phyloP scores from a whole-genome alignment of 2,329 filamentous ascomycete species.

The Diaporthe sp. region DNA sequence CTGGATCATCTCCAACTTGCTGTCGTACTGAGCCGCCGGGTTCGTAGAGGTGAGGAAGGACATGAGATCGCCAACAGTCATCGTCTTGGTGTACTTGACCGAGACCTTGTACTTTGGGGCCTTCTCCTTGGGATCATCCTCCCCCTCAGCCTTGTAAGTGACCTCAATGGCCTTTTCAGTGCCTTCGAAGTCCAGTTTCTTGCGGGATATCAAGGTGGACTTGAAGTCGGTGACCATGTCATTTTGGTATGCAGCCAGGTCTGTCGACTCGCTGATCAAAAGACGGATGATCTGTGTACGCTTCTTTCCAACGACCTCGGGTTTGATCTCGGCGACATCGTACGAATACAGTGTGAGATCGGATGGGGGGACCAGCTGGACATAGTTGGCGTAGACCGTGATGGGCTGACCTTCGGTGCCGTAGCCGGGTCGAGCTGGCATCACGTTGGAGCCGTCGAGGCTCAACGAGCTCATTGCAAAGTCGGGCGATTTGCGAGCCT shows the following conservation, averaged over 20 bases:
- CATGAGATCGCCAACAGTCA: constrained; percentile 46
- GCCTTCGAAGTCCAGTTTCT: constrained; percentile 42
- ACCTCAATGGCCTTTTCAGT: constrained; percentile 33
- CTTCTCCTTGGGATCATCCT: constrained; percentile 46
- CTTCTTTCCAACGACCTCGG: constrained; percentile 43
- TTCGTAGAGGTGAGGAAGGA: constrained; percentile 49
- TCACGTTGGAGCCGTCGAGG: constrained; percentile 5
- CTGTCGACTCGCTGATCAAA: constrained; percentile 44
- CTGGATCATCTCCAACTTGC: constrained; percentile 68
- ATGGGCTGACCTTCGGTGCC: constrained; percentile 43
- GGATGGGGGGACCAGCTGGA: constrained; percentile 40
- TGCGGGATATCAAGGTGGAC: constrained; percentile 50
- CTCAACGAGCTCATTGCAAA: constrained; percentile 7
- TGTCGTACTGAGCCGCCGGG: constrained; percentile 42
- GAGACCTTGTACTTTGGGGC: constrained; percentile 45
- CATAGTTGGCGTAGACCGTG: constrained; percentile 48
- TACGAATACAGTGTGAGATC: constrained; percentile 45
- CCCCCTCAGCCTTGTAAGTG: constrained; percentile 49
- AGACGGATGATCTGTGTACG: constrained; percentile 44
- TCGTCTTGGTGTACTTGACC: constrained; percentile 46
- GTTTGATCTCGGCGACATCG: constrained; percentile 41
- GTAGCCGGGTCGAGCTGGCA: constrained; percentile 45
- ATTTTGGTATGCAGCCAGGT: constrained; percentile 38
- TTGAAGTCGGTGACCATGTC: constrained; percentile 53
- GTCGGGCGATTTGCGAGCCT: constrained; percentile 26